Percentiles rank a stretch among this genome's conserved stretches.
Conservation (phyloP, 23 red algal genomes). For the Gracilaria domingensis region DNA sequence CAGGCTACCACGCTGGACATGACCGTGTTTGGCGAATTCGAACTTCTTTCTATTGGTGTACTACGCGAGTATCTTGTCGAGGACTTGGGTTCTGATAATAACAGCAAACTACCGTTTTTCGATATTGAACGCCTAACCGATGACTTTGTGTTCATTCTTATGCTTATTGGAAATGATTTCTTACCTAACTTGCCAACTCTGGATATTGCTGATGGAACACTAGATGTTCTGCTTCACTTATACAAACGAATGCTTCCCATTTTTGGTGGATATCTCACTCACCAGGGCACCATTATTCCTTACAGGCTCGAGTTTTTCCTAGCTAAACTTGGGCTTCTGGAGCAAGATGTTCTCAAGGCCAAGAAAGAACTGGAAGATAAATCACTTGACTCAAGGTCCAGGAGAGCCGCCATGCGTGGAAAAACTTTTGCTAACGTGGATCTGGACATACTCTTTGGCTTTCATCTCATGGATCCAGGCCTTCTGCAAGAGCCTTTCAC, state of each 20-base stretch:
- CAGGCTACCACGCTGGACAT: slow-evolving; percentile 76
- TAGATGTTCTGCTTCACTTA: slow-evolving; percentile 83
- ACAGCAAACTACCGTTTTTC: slow-evolving; percentile 59
- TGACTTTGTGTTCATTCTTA: slow-evolving; percentile 97
- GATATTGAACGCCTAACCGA: slow-evolving; percentile 85
- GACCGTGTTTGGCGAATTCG: slow-evolving; percentile 90
- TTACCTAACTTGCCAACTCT: slow-evolving; percentile 93
- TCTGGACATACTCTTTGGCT: slow-evolving; percentile 75
- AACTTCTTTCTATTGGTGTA: slow-evolving; percentile 85
- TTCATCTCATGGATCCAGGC: slow-evolving; percentile 34
- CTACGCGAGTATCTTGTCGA: slow-evolving; percentile 86
- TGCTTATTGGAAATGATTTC: slow-evolving; percentile 99
- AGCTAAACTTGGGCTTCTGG: slow-evolving; percentile 81
- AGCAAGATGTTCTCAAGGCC: slow-evolving; percentile 63
- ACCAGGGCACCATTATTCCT: slow-evolving; percentile 70
- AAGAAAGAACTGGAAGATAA: slow-evolving; percentile 51
- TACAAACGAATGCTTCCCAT: slow-evolving; percentile 87
- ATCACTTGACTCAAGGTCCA: not conserved
- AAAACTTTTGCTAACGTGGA: slow-evolving; percentile 53
- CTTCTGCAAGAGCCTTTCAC: slow-evolving; percentile 8
- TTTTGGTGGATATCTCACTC: slow-evolving; percentile 88
- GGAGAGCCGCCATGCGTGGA: slow-evolving; percentile 16
- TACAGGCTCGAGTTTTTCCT: slow-evolving; percentile 84
- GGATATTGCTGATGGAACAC: slow-evolving; percentile 91
- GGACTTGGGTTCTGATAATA: slow-evolving; percentile 69